These are phyloP conservation scores for Chlorella sp. DNA, from an alignment of 139 green algal species.

Conservation along the genomic window DNA sequence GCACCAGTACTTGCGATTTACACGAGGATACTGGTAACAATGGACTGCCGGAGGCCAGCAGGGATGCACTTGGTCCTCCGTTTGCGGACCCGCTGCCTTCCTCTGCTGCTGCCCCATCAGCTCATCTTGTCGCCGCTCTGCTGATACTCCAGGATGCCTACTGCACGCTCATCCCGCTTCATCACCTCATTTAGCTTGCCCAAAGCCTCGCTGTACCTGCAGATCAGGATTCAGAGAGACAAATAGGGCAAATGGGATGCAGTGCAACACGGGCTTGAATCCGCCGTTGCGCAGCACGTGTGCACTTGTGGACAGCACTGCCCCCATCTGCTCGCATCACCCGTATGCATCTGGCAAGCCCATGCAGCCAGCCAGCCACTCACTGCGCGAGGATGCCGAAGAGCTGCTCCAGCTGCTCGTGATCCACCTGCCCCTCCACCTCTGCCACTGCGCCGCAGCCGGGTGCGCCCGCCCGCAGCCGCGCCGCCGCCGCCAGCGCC, in stretches of 20 bases:
- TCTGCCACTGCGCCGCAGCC: constrained; percentile 24
- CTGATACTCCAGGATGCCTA: constrained; percentile 45
- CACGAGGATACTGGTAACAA: no score
- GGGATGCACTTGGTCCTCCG: no score
- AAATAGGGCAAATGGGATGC: not conserved
- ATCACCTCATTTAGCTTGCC: constrained; percentile 45
- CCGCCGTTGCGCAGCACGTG: not conserved
- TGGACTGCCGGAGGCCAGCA: no score
- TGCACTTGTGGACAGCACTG: no score
- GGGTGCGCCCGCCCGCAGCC: constrained; percentile 37
- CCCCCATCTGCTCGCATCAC: no score
- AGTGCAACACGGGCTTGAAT: not conserved
- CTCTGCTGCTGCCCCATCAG: not conserved
- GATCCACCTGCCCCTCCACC: not conserved
- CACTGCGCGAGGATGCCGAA: constrained; percentile 21
- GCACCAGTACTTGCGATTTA: no score
- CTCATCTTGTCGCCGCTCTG: not conserved
- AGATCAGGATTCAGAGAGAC: not conserved
- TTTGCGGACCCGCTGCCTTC: no score
- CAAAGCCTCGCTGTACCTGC: constrained; percentile 39
- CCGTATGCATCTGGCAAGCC: no score
- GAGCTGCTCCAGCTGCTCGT: not conserved
- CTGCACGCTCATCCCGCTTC: constrained; percentile 34
- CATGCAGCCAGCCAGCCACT: not conserved
- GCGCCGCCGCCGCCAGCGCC: constrained; percentile 38